Conservation (phyloP, 345 rosid genomes). For the Aquilaria malaccensis region DNA sequence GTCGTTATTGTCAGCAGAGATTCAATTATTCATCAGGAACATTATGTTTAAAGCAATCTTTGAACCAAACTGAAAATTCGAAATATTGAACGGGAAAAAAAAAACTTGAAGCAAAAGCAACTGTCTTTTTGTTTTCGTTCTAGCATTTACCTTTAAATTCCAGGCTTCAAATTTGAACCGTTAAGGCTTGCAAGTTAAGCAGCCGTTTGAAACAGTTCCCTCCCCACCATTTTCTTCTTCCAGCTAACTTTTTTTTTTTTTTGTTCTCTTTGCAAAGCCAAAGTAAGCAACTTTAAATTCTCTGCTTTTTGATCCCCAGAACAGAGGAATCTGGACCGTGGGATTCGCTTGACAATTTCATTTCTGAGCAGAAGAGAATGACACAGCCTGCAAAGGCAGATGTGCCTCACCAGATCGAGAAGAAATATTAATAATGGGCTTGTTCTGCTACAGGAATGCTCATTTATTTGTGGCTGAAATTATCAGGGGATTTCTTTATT, state of each 20-base stretch:
- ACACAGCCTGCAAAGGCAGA: conserved; percentile 13
- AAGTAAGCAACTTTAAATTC: too few species aligned
- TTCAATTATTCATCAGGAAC: conserved; percentile 17
- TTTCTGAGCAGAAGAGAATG: conserved; percentile 10
- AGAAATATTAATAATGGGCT: neutral
- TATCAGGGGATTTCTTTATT: too few species aligned
- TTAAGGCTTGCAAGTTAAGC: conserved; percentile 7
- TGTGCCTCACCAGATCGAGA: neutral
- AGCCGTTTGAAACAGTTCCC: conserved; percentile 34
- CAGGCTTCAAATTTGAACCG: conserved; percentile 35
- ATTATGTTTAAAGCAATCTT: conserved; percentile 11
- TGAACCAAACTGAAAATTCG: conserved; percentile 22
- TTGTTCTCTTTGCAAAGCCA: conserved; percentile 11
- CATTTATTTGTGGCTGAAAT: too few species aligned
- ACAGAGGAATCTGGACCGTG: neutral
- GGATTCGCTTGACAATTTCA: conserved; percentile 3
- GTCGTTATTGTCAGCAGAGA: conserved; percentile 30
- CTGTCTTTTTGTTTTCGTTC: conserved; percentile 24
- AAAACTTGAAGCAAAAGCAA: conserved; percentile 28
- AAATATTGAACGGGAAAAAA: conserved; percentile 14
- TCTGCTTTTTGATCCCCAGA: neutral
- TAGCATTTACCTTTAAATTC: conserved; percentile 32
- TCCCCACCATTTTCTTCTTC: conserved; percentile 15
- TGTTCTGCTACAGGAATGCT: too few species aligned
- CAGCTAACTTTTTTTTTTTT: conserved; percentile 8